Percentiles rank a stretch among this genome's conserved stretches.
These are phyloP conservation scores for Boletus vermiculosoides DNA, from an alignment of 768 basidiomycete species.

Conservation along the genomic window DNA sequence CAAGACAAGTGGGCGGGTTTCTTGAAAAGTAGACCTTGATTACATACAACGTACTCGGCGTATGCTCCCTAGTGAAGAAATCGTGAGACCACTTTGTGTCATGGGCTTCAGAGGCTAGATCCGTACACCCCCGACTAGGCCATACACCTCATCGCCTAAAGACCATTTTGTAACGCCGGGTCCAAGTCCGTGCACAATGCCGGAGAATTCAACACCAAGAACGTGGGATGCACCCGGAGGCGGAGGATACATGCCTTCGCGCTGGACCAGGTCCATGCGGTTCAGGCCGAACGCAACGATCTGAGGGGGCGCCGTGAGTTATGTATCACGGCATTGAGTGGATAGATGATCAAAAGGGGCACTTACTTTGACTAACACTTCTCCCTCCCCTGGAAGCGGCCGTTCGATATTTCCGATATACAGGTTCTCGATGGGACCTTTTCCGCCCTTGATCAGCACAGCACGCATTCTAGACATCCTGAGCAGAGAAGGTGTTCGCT, in stretches of 20 bases:
- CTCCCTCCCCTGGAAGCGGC: slow-evolving; percentile 52
- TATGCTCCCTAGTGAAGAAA: slow-evolving; percentile 69
- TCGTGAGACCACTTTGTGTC: slow-evolving; percentile 5
- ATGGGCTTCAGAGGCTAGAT: neutral
- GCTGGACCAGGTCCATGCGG: slow-evolving; percentile 78
- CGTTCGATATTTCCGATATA: slow-evolving; percentile 71
- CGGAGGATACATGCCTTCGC: slow-evolving; percentile 70
- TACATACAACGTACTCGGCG: slow-evolving; percentile 77
- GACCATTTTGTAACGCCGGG: slow-evolving; percentile 51
- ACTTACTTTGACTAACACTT: slow-evolving; percentile 80
- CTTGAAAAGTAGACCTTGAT: slow-evolving; percentile 61
- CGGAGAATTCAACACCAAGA: slow-evolving; percentile 88
- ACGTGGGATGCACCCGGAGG: slow-evolving; percentile 74
- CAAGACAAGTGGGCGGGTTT: slow-evolving; percentile 79
- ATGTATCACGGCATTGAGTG: neutral
- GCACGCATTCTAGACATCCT: slow-evolving; percentile 60
- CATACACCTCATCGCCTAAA: slow-evolving; percentile 71
- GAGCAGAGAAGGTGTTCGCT: neutral
- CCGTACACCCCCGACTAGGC: slow-evolving; percentile 76
- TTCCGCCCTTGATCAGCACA: slow-evolving; percentile 71
- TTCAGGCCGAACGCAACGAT: slow-evolving; percentile 86
- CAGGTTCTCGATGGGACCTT: slow-evolving; percentile 74
- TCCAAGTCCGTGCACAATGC: slow-evolving; percentile 56
- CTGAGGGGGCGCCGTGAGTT: slow-evolving; percentile 35
- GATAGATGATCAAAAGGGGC: neutral